These are phyloP conservation scores for Ogataea nakhonphanomensis DNA, from an alignment of 805 yeast genomes.

Conservation along the genomic window DNA sequence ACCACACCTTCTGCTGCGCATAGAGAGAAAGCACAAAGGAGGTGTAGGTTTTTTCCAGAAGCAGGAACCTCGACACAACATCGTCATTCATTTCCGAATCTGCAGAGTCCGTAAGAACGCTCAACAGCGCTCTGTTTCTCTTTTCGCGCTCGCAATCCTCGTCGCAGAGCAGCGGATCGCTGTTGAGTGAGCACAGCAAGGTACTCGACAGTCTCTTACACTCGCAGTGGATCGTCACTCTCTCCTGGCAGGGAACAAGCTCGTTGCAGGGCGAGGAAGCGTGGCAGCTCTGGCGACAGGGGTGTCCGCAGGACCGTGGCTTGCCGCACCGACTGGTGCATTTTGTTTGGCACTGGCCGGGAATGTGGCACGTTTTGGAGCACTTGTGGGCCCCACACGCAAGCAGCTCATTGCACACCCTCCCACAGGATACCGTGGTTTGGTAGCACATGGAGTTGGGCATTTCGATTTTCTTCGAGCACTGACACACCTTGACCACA, in stretches of 20 bases:
- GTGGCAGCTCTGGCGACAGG: constrained; percentile 65
- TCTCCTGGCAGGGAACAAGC: constrained; percentile 46
- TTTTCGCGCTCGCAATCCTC: constrained; percentile 60
- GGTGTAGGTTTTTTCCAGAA: constrained; percentile 38
- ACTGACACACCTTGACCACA: constrained; percentile 28
- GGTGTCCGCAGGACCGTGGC: constrained; percentile 63
- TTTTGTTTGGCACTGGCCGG: constrained; percentile 54
- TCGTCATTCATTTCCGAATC: constrained; percentile 13
- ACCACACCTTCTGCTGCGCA: constrained; percentile 62
- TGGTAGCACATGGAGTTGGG: constrained; percentile 71
- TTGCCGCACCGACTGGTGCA: constrained; percentile 63
- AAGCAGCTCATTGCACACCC: constrained; percentile 51
- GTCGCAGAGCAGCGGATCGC: constrained; percentile 56
- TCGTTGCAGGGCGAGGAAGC: constrained; percentile 50
- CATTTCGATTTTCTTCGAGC: constrained; percentile 35
- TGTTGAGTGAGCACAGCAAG: constrained; percentile 47
- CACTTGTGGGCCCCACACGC: constrained; percentile 52
- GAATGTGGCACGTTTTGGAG: constrained; percentile 49
- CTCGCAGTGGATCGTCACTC: constrained; percentile 50
- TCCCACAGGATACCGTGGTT: constrained; percentile 64
- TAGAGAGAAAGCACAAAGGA: constrained; percentile 46
- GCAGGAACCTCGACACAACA: constrained; percentile 22
- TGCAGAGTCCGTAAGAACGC: constrained; percentile 45
- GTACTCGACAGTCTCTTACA: constrained; percentile 56
- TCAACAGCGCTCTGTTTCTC: constrained; percentile 59